A percentile compares a stretch with the other conserved stretches of the same genome.
Evolutionary conservation across 2,329 filamentous ascomycete genomes (phyloP).

Genomic region (Fusarium goolgardi): DNA sequence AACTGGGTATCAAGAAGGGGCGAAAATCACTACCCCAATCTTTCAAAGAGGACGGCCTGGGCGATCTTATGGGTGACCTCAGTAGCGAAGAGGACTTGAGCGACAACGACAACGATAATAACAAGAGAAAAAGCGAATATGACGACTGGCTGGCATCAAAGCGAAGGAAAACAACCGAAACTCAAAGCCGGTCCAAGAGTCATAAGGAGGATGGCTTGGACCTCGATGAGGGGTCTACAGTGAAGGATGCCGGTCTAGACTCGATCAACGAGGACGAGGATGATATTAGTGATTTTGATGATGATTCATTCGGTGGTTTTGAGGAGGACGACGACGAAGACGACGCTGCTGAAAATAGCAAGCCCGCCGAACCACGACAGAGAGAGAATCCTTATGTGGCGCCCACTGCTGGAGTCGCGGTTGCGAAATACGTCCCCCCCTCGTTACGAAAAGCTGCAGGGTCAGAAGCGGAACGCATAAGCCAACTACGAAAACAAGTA

Average conservation of each 20-base stretch:
- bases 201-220: constrained; percentile 36
- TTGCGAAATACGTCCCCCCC: constrained; percentile 87
- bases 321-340: constrained; percentile 54
- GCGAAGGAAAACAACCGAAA: constrained; percentile 58
- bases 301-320: constrained; percentile 56
- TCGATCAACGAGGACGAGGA: constrained; percentile 44
- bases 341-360: constrained; percentile 48
- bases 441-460: constrained; percentile 75
- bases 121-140: constrained; percentile 69
- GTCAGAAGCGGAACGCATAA: constrained; percentile 73
- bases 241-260: constrained; percentile 44
- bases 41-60: constrained; percentile 85
- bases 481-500: constrained; percentile 79
- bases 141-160: constrained; percentile 72
- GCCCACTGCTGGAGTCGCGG: constrained; percentile 63
- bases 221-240: constrained; percentile 35
- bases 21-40: constrained; percentile 79
- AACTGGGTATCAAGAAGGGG: constrained; percentile 81
- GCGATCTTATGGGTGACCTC: constrained; percentile 78
- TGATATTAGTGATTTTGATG: constrained; percentile 48
- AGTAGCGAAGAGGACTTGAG: constrained; percentile 54
- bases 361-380: constrained; percentile 58
- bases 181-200: constrained; percentile 18
- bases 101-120: constrained; percentile 65
- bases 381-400: constrained; percentile 92